A percentile compares a stretch with the other conserved stretches of the same genome.
These are phyloP conservation scores for Bolboschoenus planiculmis DNA, from an alignment of 176 grass and related monocot species.

Conservation along the genomic window DNA sequence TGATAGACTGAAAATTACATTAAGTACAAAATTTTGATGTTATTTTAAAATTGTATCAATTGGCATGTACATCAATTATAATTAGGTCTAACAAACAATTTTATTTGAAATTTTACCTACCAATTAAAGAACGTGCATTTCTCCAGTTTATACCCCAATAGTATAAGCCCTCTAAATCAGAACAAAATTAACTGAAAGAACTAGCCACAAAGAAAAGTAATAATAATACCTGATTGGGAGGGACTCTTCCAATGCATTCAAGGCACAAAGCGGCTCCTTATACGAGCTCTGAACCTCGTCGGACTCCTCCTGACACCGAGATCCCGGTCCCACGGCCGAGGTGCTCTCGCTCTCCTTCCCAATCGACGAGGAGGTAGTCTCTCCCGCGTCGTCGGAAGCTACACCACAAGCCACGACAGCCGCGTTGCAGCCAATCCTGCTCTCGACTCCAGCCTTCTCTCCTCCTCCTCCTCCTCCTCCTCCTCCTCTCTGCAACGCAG, in stretches of 20 bases:
- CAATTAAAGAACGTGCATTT: background rate
- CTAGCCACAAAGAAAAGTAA: background rate
- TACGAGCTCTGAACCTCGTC: slow-evolving; percentile 51
- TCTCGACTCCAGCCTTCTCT: background rate
- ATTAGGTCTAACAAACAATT: too few relatives aligned
- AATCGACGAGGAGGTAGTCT: slow-evolving; percentile 31
- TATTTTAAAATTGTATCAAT: too few relatives aligned
- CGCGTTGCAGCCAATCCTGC: slow-evolving; percentile 15
- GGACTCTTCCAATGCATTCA: slow-evolving; percentile 44
- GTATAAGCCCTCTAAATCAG: background rate
- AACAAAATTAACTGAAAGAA: slow-evolving; percentile 11
- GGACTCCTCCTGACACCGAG: slow-evolving; percentile 8
- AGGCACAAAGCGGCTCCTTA: slow-evolving; percentile 11
- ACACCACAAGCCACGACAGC: slow-evolving; percentile 16
- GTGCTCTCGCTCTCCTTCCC: slow-evolving; percentile 39
- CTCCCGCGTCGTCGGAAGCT: background rate
- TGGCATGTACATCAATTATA: too few relatives aligned
- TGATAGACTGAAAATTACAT: too few relatives aligned
- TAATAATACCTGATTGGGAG: slow-evolving; percentile 41
- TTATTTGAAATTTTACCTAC: background rate
- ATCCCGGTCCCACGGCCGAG: background rate
- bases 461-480: background rate
- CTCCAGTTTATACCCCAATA: background rate
- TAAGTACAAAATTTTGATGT: too few relatives aligned
- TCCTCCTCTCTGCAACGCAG: background rate